Percentiles rank a stretch among this genome's conserved stretches.
Evolutionary conservation across 2,329 filamentous ascomycete species (phyloP).

Genomic region (Fusarium lyarnte): DNA sequence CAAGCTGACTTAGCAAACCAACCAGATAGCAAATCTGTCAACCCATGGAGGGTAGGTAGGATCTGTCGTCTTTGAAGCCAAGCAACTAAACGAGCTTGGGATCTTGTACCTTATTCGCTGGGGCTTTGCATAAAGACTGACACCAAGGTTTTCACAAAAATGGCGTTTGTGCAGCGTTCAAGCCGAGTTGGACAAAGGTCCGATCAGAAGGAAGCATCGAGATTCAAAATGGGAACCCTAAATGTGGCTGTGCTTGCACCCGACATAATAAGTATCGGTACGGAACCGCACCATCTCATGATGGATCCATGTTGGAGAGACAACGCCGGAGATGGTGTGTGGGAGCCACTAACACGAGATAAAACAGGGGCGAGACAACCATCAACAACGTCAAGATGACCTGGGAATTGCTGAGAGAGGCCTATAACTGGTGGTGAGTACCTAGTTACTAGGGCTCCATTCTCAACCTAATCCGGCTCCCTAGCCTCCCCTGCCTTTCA

Average conservation of each 20-base stretch:
- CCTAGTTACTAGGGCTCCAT: neutral
- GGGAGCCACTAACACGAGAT: constrained; percentile 48
- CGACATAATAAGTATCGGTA: constrained; percentile 2
- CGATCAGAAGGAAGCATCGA: constrained; percentile 31
- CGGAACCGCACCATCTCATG: neutral
- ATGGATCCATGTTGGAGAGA: neutral
- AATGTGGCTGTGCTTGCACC: constrained; percentile 31
- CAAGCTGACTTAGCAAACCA: neutral
- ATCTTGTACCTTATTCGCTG: neutral
- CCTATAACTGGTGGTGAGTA: constrained; percentile 3
- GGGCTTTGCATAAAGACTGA: neutral
- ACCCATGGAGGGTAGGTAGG: neutral
- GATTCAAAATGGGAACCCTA: constrained; percentile 16
- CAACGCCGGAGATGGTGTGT: constrained; percentile 42
- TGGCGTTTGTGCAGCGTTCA: constrained; percentile 17
- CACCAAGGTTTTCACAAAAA: constrained; percentile 16
- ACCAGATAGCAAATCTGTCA: neutral
- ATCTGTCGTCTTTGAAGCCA: constrained; percentile 3
- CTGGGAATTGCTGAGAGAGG: constrained; percentile 5
- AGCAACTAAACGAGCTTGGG: constrained; percentile 15
- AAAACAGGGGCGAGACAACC: constrained; percentile 29
- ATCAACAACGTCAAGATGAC: constrained; percentile 33
- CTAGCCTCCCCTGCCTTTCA: constrained; percentile 1
- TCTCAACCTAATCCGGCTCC: constrained; percentile 4
- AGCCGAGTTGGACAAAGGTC: constrained; percentile 18